Evolutionary conservation across 768 basidiomycete genomes (phyloP), one percentile per base, ranked within the genome.

Genomic region (Agrocybe pediades): DNA sequence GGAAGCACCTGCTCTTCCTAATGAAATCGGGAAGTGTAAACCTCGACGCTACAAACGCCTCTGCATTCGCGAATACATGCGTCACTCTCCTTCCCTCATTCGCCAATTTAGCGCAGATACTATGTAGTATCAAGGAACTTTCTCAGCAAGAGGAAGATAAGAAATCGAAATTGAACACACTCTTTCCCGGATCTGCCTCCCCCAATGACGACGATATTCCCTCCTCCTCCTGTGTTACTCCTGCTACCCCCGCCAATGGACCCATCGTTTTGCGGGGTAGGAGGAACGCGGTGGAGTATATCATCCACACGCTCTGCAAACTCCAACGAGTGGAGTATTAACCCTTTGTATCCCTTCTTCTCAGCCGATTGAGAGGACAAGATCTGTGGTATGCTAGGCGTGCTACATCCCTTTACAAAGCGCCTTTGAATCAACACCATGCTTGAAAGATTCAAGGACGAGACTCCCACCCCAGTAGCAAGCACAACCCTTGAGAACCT

Each of bases 161-260:
- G 17, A 41, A 6, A 29, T 26, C 15, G 30, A 9, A 17, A 2
- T 33, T 23, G 46, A 23, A 64, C 71, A 46, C 58, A 73, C 76
- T 88, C 87, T 69, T 83, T 82, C 0, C 84, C 83, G 3, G 86
- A 88, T 63, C 82, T 87, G 3, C 86, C 86, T 20, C 86, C 82
- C 2, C 87, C 87, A 2, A 87, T 67, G 2, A 88, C 71, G 0
- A 86, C 70, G 6, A 80, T 68, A 0, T 72, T 63, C 13, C 65
- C 67, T 49, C 46, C 4, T 62, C 41, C 8, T 51, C 51, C 13
- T 60, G 42, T 58, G 66, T 49, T n/a, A n/a, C n/a, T n/a, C n/a
- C n/a, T n/a, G n/a, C n/a, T n/a, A n/a, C n/a, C n/a, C n/a, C n/a
- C n/a, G n/a, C n/a, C n/a, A n/a, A n/a, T n/a, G n/a, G n/a, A n/a